Base-by-base conservation (phyloP, 1,139 yeast species). In the Geotrichum histeridarum region DNA sequence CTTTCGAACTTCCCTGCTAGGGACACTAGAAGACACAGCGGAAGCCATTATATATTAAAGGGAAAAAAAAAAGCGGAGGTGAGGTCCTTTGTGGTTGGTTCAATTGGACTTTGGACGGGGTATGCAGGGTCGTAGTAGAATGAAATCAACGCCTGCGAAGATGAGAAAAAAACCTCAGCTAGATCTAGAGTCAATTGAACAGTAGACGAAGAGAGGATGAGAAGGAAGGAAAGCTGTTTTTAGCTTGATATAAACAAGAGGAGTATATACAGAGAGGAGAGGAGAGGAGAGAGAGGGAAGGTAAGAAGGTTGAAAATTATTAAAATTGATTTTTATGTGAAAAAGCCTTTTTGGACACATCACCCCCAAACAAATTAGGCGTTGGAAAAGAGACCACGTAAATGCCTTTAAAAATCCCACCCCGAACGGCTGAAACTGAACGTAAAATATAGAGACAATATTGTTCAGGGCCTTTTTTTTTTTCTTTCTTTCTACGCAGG, bases 11-110 rank as follows among this genome's bases (percentile, higher is more conserved):
- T 56, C 58, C 33, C 56, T 53, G 32, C 48, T 30, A 17, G 58
- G 53, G 18, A 56, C 52, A 38, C 58, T 52, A 9, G 58, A 53
- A 4, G 58, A 53, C 11, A 53, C 55, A 39, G 53, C 54, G 31
- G 58, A 45, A 11, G 58, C 58, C 58, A 56, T 56, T 48, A 36
- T 53, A 38, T 37, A 27, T 22, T 3, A 3, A 3, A 22, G 27
- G 5, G 27, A 22, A 22, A 22, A 22, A n/a, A n/a, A n/a, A n/a
- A n/a, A n/a, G n/a, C n/a, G n/a, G n/a, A 43, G 32, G 38, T 35
- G 38, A 5, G 37, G 12, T 12, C 37, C 14, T 33, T 3, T 8
- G 35, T 32, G 35, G 35, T 32, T 33, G 37, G 37, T 18, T 38
- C 17, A 38, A n/a, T n/a, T n/a, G 14, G 14, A 14, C 42, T 37